Base-by-base conservation (phyloP, 1,139 yeast species). In the Saccharomyces hybrid region DNA sequence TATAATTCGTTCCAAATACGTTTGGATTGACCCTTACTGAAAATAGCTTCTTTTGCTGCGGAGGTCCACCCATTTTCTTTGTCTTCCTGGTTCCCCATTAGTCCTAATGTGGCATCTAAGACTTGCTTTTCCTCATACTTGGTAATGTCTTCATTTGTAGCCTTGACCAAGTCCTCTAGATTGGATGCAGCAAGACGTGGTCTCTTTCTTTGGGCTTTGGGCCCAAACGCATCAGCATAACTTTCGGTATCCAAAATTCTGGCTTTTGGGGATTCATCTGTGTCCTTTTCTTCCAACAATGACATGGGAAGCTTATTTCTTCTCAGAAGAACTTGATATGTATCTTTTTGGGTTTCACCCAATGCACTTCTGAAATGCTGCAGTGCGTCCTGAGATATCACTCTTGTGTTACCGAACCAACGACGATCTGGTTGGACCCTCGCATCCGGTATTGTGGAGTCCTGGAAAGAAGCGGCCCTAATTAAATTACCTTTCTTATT, bases 401-500 rank as follows among this genome's bases (percentile, higher is more conserved):
- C 99, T 67, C 99, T 82, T 28, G 99, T 90, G 73, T 90, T 93
- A 53, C 97, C 97, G 69, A 93, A 95, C 99, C 99, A 93, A 67
- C 93, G 83, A 70, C 96, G 82, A 71, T 93, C 91, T 4, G 99
- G 99, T 68, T 89, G 97, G 49, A 93, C 95, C 61, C 99, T 79
- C 1, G 98, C 99, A 60, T 78, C 82, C 20, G 98, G 98, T 34
- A 88, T 79, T 61, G 90, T 95, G 3, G 90, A 83, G 61, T 88
- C 85, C 71, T 93, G 99, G 58, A 91, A 80, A 42, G 83, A 85
- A 20, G 98, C 98, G 49, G 96, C 97, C 67, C 81, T 79, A 53
- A 89, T 79, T 56, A 91, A 79, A 47, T 90, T 97, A 66, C 99
- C 99, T 58, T 81, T 78, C 53, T 90, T 89, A 70, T 90, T 89